Base-by-base conservation (phyloP, 768 basidiomycete genomes). In the Terana coerulea region DNA sequence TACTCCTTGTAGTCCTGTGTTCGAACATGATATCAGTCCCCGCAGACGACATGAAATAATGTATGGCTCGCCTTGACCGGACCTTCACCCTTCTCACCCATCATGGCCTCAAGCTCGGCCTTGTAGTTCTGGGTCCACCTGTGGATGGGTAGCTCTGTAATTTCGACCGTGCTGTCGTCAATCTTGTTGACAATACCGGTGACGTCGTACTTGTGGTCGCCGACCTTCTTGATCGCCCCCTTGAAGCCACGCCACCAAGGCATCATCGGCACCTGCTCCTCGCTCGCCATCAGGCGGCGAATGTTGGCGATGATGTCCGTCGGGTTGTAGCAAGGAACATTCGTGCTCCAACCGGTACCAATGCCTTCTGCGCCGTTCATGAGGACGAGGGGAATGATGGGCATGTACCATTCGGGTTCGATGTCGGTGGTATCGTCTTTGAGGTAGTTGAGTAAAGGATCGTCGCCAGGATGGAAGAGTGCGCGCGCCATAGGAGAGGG, bases 231-330 rank as follows among this genome's bases (percentile, higher is more conserved):
- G 69, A 98, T 88, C 31, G 85, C 77, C 34, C 95, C 95, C 62
- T 85, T 83, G 72, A 95, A 98, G 25, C 95, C 95, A 47, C 93
- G 84, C 89, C 91, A 98, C 97, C 97, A 99, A 2, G 97, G 97
- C 10, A 79, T 73, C 91, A 99, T 98, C 0, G 84, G 78, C 12
- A 84, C 81, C 57, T 86, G 64, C 56, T 91, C 90, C 69, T 97
- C 88, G 35, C 80, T 87, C 2, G 77, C 75, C 90, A 98, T 95
- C 57, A 94, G 71, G 5, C 89, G 77, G 12, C 89, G 84, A 29
- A 99, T 69, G 65, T 98, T 98, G 19, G 75, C 77, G 12, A 98
- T 88, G 49, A 99, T 88, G 49, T 98, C 95, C 12, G 69, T 69
- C 0, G 97, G 97, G 63, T 98, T 98, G 74, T 84, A 98, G 61